Conservation (phyloP, 345 rosid species). For the Ceriops zippeliana region DNA sequence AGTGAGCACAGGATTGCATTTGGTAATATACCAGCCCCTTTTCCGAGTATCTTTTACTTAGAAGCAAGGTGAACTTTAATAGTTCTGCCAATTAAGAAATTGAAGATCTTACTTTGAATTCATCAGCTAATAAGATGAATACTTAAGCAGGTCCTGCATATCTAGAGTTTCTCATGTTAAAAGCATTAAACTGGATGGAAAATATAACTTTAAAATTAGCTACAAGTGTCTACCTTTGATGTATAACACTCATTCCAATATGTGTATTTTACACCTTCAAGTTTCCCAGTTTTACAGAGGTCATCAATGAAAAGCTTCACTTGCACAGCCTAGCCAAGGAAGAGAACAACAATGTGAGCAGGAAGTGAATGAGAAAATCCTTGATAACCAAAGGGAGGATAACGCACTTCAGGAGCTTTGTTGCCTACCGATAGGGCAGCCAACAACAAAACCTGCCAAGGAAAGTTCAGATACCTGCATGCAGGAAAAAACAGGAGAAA, state of each 20-base stretch:
- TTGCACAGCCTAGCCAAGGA: constrained; percentile 42
- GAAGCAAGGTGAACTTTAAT: background rate
- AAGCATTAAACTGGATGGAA: background rate
- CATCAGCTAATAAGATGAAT: background rate
- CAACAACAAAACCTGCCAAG: constrained; percentile 66
- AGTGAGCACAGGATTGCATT: background rate
- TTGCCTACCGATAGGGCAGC: constrained; percentile 52
- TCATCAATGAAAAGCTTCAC: constrained; percentile 64
- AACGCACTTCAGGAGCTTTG: constrained; percentile 40
- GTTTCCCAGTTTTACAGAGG: constrained; percentile 52
- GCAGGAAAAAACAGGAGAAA: constrained; percentile 2
- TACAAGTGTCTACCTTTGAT: constrained; percentile 49
- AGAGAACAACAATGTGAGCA: constrained; percentile 1
- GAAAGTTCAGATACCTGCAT: constrained; percentile 64
- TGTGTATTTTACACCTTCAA: constrained; percentile 54
- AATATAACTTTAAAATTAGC: background rate
- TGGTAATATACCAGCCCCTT: background rate
- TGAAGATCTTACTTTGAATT: background rate
- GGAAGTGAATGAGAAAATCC: constrained; percentile 2
- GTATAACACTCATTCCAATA: constrained; percentile 79
- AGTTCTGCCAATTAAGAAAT: background rate
- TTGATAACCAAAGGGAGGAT: constrained; percentile 5
- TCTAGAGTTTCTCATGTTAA: background rate
- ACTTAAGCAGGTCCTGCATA: background rate
- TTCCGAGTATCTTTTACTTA: background rate